Evolutionary conservation across 352 stramenopile genomes (phyloP), one percentile per base, ranked within the genome.

Genomic region (Aphanomyces cochlioides): DNA sequence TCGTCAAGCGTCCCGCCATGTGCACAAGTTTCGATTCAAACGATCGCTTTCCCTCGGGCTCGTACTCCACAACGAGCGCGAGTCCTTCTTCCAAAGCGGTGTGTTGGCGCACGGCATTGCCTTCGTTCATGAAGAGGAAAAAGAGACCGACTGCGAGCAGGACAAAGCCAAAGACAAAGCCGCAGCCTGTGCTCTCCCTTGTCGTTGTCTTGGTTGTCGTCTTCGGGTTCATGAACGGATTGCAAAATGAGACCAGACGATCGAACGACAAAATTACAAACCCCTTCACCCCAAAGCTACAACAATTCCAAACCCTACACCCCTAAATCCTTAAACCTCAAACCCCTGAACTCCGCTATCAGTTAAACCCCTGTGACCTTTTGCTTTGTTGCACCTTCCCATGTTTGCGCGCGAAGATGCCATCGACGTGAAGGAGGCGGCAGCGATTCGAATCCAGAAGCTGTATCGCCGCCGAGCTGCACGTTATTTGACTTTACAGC

Each of bases 361-460:
- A 28, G 28, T 28, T 28, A 28, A 28, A 28, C 28, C 28, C 28
- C 28, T 28, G 28, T 28, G 28, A 28, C 28, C 28, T 28, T 28
- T 28, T 28, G 28, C 28, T 2, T 28, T 28, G 28, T 28, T 28
- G 28, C 28, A 28, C 28, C 2, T 28, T 28, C 28, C 28, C 28
- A 28, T 28, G 28, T 28, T 28, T 28, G 28, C 28, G 28, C 28
- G 28, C 28, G 28, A 28, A 28, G 28, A 28, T 28, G 28, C 28
- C 47, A 40, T 45, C 7, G 39, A 67, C 41, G 47, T 15, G 15
- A 34, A 13, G 47, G 10, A 47, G 3, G 64, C 12, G 39, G 64
- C 64, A n/a, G 64, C 64, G 4, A 47, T 13, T 10, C 13, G n/a
- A n/a, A 70, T 70, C 39, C 64, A 70, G 47, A 53, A 54, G 34